phyloP scores from a whole-genome alignment of 371 early-diverging fungal species.

The Gilbertella persicaria region DNA sequence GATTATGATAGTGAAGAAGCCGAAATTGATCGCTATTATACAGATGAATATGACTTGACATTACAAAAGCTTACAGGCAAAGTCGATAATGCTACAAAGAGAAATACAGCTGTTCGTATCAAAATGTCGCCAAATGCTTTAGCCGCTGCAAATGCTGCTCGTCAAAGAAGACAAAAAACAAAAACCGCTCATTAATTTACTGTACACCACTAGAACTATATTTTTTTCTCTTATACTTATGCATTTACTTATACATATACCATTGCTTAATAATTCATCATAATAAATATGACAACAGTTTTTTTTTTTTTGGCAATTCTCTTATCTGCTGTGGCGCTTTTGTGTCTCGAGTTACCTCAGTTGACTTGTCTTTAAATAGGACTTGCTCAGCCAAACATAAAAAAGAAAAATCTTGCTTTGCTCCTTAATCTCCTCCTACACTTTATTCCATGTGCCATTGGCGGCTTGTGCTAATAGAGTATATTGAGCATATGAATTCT shows the following conservation, averaged over 20 bases:
- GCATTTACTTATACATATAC: slow-evolving; percentile 3
- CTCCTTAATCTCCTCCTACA: no score
- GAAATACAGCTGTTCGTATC: slow-evolving; percentile 25
- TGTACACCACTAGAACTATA: not conserved
- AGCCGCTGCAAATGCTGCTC: slow-evolving; percentile 26
- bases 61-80: slow-evolving; percentile 16
- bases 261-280: no score
- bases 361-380: no score
- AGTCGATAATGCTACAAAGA: not conserved
- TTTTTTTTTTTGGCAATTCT: no score
- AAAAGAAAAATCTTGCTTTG: no score
- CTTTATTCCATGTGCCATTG: no score
- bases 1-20: slow-evolving; percentile 2
- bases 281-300: no score
- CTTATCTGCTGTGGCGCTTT: no score
- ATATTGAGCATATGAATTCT: no score
- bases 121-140: slow-evolving; percentile 19
- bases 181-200: not conserved
- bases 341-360: no score
- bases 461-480: no score
- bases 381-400: no score
- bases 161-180: slow-evolving; percentile 17
- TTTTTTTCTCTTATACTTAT: not conserved
- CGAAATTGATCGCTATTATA: not conserved
- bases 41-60: slow-evolving; percentile 3